phyloP scores from a whole-genome alignment of 192 early-diverging fungal species.

The Podila clonocystis region DNA sequence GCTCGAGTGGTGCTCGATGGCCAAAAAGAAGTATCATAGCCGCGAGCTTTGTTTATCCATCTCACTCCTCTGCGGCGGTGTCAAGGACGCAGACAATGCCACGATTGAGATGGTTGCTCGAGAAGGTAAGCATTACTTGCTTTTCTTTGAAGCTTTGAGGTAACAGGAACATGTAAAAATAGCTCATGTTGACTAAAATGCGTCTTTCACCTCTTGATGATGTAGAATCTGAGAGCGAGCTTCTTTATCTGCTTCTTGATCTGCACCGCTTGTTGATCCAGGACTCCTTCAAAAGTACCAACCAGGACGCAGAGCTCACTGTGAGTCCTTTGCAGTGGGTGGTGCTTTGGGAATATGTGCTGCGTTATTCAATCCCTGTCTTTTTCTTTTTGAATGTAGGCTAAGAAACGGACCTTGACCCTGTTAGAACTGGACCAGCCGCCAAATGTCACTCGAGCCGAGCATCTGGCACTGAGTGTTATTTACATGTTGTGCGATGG shows the following conservation, averaged over 20 bases:
- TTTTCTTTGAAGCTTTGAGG: background rate
- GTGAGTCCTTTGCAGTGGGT: background rate
- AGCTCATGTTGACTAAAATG: background rate
- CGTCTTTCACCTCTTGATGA: background rate
- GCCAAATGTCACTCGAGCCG: slow-evolving; percentile 21
- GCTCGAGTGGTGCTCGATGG: slow-evolving; percentile 30
- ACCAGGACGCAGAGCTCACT: slow-evolving; percentile 11
- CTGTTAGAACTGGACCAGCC: slow-evolving; percentile 30
- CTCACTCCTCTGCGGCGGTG: slow-evolving; percentile 23
- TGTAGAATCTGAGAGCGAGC: slow-evolving; percentile 33
- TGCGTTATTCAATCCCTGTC: background rate
- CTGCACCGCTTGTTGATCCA: slow-evolving; percentile 29
- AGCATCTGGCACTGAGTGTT: slow-evolving; percentile 41
- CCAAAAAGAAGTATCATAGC: background rate
- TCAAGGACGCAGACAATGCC: slow-evolving; percentile 16
- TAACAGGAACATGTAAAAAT: background rate
- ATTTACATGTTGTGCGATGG: slow-evolving; percentile 45
- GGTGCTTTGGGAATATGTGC: no score
- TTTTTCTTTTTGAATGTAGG: background rate
- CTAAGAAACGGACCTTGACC: slow-evolving; percentile 20
- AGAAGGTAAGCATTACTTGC: slow-evolving; percentile 20
- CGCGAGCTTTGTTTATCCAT: slow-evolving; percentile 20
- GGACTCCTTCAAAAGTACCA: background rate
- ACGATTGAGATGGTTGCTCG: slow-evolving; percentile 23
- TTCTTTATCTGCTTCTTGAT: slow-evolving; percentile 18